These are phyloP conservation scores for Ceraceosorus guamensis DNA, from an alignment of 1,284 basidiomycete genomes.

Conservation along the genomic window DNA sequence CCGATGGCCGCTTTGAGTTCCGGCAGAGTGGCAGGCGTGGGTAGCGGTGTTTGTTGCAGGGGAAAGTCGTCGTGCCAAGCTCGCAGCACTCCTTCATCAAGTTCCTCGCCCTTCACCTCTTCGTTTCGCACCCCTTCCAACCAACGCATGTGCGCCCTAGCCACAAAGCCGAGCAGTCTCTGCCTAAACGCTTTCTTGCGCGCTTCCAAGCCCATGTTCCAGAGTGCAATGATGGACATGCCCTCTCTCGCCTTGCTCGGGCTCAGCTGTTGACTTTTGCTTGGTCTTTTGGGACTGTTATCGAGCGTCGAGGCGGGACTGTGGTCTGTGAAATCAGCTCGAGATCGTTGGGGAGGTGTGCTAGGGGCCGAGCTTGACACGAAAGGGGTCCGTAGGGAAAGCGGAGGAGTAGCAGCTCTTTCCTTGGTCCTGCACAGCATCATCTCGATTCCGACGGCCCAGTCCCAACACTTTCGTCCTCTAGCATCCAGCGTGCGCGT, in stretches of 20 bases:
- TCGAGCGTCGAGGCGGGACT: not conserved
- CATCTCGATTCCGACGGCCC: conserved; percentile 36
- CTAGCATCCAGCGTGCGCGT: conserved; percentile 24
- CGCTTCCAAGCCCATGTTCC: conserved; percentile 42
- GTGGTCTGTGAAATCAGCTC: not conserved
- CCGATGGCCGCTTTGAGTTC: not conserved
- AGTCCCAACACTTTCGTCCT: conserved; percentile 23
- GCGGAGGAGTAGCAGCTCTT: conserved; percentile 15
- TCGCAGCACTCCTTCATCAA: too few species aligned
- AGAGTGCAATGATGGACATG: conserved; percentile 40
- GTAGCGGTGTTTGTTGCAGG: too few species aligned
- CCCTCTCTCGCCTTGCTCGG: conserved; percentile 5
- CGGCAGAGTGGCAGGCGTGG: too few species aligned
- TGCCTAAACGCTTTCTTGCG: conserved; percentile 30
- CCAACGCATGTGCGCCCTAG: not conserved
- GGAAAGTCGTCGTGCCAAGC: too few species aligned
- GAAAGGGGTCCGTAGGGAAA: conserved; percentile 1
- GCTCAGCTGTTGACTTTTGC: not conserved
- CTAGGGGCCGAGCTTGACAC: not conserved
- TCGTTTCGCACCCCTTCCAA: too few species aligned
- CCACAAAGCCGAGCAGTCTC: conserved; percentile 19
- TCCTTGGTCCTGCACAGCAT: conserved; percentile 16
- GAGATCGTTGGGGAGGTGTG: not conserved
- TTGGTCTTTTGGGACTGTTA: not conserved
- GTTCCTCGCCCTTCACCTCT: too few species aligned